phyloP scores from a whole-genome alignment of 169 alveolate genomes.

The Theileria parva region DNA sequence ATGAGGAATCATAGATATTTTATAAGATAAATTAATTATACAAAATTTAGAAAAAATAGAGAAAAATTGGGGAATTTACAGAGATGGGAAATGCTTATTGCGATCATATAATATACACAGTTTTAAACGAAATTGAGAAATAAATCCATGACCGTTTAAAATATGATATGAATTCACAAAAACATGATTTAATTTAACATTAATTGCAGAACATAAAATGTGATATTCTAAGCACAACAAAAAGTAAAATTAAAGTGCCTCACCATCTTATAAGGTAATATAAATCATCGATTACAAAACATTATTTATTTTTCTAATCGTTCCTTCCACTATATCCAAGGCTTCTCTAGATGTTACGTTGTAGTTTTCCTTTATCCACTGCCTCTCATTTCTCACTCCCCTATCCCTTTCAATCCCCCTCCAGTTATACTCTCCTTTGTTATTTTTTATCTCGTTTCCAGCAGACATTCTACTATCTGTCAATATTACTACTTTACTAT shows the following conservation, averaged over 20 bases:
- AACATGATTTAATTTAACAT: not conserved
- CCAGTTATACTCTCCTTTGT: not conserved
- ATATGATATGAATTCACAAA: not conserved
- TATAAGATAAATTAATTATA: not conserved
- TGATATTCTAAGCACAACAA: conserved; percentile 16
- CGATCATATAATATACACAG: not conserved
- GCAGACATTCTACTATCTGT: not conserved
- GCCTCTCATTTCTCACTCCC: not conserved
- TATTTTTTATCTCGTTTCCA: not conserved
- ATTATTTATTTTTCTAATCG: conserved; percentile 13
- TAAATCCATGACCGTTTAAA: not conserved
- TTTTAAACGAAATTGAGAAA: not conserved
- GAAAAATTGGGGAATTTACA: not conserved
- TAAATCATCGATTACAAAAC: not conserved
- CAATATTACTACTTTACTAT: not conserved
- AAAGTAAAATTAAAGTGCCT: conserved; percentile 2
- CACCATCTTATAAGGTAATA: not conserved
- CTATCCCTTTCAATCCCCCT: not conserved
- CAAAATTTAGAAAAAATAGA: not conserved
- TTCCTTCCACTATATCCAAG: conserved; percentile 19
- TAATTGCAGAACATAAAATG: not conserved
- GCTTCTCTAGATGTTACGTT: not conserved
- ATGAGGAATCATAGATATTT: not conserved
- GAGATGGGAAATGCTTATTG: not conserved
- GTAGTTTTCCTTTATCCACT: conserved; percentile 8